These are phyloP conservation scores for Panicum hallii DNA, from an alignment of 202 grass and related monocot genomes.

Conservation along the genomic window DNA sequence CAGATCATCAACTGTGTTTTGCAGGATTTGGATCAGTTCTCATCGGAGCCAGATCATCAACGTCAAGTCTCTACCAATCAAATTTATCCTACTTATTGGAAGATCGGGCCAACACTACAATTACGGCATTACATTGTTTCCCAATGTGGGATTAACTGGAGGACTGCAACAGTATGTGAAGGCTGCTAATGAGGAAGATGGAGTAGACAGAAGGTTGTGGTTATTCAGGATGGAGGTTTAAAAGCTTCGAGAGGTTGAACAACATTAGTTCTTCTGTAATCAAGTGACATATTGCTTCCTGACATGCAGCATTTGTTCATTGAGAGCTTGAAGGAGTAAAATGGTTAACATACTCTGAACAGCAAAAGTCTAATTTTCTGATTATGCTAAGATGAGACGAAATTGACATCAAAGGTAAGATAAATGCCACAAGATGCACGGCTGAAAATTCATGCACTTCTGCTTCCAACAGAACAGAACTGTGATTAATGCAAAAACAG, in stretches of 20 bases:
- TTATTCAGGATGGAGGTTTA: background rate
- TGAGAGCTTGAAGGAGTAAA: background rate
- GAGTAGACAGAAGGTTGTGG: background rate
- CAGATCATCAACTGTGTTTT: too few species aligned
- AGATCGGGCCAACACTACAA: too few species aligned
- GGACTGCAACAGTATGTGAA: too few species aligned
- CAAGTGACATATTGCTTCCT: too few species aligned
- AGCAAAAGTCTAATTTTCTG: background rate
- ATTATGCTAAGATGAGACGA: slow-evolving; percentile 17
- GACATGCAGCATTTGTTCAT: background rate
- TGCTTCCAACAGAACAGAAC: slow-evolving; percentile 35
- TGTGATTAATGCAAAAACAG: slow-evolving; percentile 35
- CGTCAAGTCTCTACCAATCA: too few species aligned
- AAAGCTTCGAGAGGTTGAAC: background rate
- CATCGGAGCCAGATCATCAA: too few species aligned
- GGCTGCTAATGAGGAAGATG: too few species aligned
- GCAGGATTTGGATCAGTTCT: too few species aligned
- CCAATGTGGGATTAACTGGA: too few species aligned
- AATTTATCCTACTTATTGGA: too few species aligned
- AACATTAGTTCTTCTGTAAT: too few species aligned
- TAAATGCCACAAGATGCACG: background rate
- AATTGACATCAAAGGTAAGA: slow-evolving; percentile 19
- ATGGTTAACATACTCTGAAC: background rate
- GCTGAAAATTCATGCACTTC: slow-evolving; percentile 1
- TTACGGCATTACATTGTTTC: too few species aligned